Evolutionary conservation across 2,329 filamentous ascomycete species (phyloP), one percentile per base, ranked within the genome.

Genomic region (Juglanconis juglandina): DNA sequence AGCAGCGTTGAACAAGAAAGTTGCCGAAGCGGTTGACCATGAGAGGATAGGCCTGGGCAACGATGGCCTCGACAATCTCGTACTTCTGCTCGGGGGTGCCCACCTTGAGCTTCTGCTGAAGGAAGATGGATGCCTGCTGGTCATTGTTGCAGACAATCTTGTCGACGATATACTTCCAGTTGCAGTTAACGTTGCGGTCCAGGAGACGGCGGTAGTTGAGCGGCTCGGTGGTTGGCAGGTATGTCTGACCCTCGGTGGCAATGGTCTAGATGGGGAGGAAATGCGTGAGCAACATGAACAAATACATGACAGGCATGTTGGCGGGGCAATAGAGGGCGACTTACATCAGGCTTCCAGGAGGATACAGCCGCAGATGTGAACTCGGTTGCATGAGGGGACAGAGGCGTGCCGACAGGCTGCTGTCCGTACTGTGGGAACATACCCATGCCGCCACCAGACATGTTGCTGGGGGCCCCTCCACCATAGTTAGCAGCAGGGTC

Each of bases 91-190:
- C 93, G 0, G 88, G 83, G 4, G 93, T 97, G 62, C 93, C 93
- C 64, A 97, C 90, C 78, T 99, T 99, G 68, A 99, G 89, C 79
- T 99, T 99, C 77, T 99, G 95, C 74, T 99, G 95, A 49, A 99
- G 81, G 76, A 99, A 99, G 69, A 99, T 98, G 2, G 95, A 99
- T 9, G 96, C 95, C 76, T 99, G 95, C 75, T 99, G 95, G 71
- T 99, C 95, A 74, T 99, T 98, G 79, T 93, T 97, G 84, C 92
- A 96, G 66, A 99, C 93, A 72, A 99, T 99, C 81, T 98, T 98
- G 79, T 99, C 94, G 58, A 99, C 95, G 68, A 99, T 97, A 73
- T 96, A 97, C 77, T 95, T 96, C 95, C 94, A 99, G 78, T 99
- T 96, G 77, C 94, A 98, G 70, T 91, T 96, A 75, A 96, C 92